phyloP scores from a whole-genome alignment of 2,329 filamentous ascomycete genomes.

The Cercospora sesami region DNA sequence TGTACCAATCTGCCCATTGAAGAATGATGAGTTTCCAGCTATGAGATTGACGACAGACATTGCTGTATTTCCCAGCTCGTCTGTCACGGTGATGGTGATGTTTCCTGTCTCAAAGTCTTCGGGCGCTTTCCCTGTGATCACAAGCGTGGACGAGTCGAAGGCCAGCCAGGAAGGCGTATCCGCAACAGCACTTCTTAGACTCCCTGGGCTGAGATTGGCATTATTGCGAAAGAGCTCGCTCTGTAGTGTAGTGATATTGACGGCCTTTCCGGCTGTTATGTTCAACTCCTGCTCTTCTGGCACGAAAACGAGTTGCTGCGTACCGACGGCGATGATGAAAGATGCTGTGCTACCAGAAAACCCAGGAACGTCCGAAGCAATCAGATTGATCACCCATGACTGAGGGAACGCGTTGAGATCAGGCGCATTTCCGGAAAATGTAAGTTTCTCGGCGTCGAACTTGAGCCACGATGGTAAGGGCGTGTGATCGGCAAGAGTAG shows the following conservation, averaged over 20 bases:
- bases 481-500: constrained; percentile 72
- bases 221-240: constrained; percentile 41
- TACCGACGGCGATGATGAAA: constrained; percentile 72
- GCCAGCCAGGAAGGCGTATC: constrained; percentile 68
- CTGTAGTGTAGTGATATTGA: constrained; percentile 38
- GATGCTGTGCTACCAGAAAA: constrained; percentile 66
- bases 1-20: constrained; percentile 46
- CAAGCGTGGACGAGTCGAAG: constrained; percentile 63
- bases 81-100: constrained; percentile 61
- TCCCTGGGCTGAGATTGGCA: constrained; percentile 47
- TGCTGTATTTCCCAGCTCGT: constrained; percentile 61
- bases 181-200: constrained; percentile 53
- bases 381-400: constrained; percentile 67
- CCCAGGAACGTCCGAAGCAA: constrained; percentile 77
- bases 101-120: constrained; percentile 59
- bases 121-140: constrained; percentile 65
- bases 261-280: constrained; percentile 36
- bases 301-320: constrained; percentile 66
- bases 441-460: constrained; percentile 66
- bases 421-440: constrained; percentile 72
- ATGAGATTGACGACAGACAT: constrained; percentile 53
- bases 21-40: constrained; percentile 42
- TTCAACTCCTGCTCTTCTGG: constrained; percentile 53
- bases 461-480: constrained; percentile 80
- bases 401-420: constrained; percentile 67